phyloP scores from a whole-genome alignment of 495 filamentous ascomycete species.

The Neurospora intermedia region DNA sequence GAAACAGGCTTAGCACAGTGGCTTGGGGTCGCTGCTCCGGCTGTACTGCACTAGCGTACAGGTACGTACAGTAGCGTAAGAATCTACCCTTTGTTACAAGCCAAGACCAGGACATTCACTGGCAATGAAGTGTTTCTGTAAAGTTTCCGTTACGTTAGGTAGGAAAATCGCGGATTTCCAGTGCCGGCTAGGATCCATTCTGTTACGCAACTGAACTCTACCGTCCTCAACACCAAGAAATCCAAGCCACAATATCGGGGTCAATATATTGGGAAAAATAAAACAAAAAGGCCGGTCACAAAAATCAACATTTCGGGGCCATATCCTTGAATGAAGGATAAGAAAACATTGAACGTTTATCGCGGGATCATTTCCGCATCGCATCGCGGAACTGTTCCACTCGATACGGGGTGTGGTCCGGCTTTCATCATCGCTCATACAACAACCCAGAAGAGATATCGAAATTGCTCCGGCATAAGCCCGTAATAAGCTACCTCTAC shows the following conservation, averaged over 20 bases:
- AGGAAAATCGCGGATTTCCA: not conserved
- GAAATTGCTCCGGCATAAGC: not conserved
- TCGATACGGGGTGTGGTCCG: not conserved
- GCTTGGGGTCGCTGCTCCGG: not conserved
- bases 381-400: not conserved
- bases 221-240: not conserved
- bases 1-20: not conserved
- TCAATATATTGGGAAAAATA: not conserved
- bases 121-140: not conserved
- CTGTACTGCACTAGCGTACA: not conserved
- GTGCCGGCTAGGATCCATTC: not conserved
- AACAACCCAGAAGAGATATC: not conserved
- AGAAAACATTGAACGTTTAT: not conserved
- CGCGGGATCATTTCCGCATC: not conserved
- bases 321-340: not conserved
- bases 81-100: not conserved
- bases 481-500: not conserved
- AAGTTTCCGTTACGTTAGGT: not conserved
- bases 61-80: not conserved
- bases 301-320: not conserved
- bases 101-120: not conserved
- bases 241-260: not conserved
- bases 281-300: not conserved
- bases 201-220: not conserved
- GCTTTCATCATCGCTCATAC: not conserved